Evolutionary conservation across 176 grass and related monocot genomes (phyloP), one percentile per base, ranked within the genome.

Genomic region (Ananas comosus): DNA sequence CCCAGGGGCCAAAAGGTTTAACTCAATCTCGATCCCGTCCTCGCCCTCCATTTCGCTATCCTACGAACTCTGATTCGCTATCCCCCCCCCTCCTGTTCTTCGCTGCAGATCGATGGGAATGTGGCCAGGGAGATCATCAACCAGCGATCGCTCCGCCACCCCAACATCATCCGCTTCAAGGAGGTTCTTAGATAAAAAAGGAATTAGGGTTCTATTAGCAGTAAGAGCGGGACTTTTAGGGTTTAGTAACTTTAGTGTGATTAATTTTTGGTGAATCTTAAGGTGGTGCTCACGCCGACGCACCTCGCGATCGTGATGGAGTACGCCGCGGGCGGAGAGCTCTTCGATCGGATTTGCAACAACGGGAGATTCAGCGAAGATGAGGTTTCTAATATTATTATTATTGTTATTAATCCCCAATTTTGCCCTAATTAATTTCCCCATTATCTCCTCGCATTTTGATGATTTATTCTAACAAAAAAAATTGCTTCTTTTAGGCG

Each of bases 241-340:
- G 33, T 42, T 42, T 42, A 23, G 22, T 23, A 23, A 23, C 22
- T 23, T 23, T 23, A 42, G 4, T 7, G 7, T 42, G 33, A 42
- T 64, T 51, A 19, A 7, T 48, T 66, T 17, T 10, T 66, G 29
- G 28, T 65, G 25, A 71, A 13, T 28, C 11, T 25, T 58, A 56
- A 95, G 91, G 87, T 96, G 19, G 57, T 96, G 67, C 81, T 96
- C 63, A 96, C 91, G 54, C 91, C 91, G 23, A 91, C 87, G 17
- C 91, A 96, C 79, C 91, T 96, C 19, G 87, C 76, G 14, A 96
- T 96, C 61, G 91, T 85, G 48, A 96, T 96, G 91, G 91, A 96
- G 81, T 96, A 91, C 64, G 91, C 91, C 16, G 91, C 87, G 49
- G 91, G 87, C 51, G 91, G 91, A 17, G 91, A 96, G 82, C 84